phyloP scores from a whole-genome alignment of 2,329 filamentous ascomycete genomes.

The Ceratocystis alfenasii region DNA sequence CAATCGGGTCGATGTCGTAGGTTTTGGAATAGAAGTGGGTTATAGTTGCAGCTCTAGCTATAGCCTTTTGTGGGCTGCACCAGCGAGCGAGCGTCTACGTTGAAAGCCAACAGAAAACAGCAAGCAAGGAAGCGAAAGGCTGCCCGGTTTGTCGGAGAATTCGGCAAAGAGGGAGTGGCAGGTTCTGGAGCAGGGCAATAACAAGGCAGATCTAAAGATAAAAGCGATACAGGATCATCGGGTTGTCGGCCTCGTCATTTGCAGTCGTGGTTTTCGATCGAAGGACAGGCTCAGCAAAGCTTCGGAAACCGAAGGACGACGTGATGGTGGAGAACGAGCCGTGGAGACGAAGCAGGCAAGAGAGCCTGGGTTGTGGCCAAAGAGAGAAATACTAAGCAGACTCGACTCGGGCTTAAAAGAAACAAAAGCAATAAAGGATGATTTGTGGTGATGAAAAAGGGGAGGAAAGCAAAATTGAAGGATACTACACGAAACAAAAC shows the following conservation, averaged over 20 bases:
- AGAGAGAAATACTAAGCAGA: not conserved
- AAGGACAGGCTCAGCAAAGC: no score
- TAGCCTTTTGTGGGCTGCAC: not conserved
- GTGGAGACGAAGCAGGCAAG: not conserved
- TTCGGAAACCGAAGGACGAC: not conserved
- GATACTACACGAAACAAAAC: not conserved
- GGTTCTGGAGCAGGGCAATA: not conserved
- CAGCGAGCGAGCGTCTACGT: not conserved
- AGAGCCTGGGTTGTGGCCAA: not conserved
- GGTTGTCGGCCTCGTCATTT: not conserved
- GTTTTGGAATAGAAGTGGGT: not conserved
- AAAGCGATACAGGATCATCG: not conserved
- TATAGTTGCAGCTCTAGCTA: constrained; percentile 1
- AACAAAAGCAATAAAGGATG: constrained; percentile 2
- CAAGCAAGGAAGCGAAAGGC: constrained; percentile 1
- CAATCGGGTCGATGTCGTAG: not conserved
- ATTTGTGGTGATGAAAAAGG: not conserved
- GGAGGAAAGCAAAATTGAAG: not conserved
- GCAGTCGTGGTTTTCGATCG: no score
- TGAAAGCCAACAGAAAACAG: not conserved
- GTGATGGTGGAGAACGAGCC: not conserved
- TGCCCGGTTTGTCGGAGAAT: constrained; percentile 1
- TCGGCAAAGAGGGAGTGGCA: not conserved
- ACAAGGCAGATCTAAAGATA: not conserved
- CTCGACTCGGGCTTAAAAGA: not conserved